phyloP scores from a whole-genome alignment of 1,284 basidiomycete species.

The Somion occarium region DNA sequence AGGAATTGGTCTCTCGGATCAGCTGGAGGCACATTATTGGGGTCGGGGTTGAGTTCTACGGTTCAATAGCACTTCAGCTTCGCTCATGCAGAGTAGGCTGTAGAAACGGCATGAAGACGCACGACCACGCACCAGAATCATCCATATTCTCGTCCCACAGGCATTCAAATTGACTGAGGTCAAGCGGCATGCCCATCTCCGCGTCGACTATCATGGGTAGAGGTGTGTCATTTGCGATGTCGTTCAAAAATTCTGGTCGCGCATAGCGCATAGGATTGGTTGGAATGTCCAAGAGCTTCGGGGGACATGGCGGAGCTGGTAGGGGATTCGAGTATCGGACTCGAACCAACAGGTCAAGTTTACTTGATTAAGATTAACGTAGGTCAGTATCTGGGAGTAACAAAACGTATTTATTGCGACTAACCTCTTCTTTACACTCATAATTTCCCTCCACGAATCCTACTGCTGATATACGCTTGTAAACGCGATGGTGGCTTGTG shows the following conservation, averaged over 20 bases:
- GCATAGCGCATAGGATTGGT: conserved; percentile 86
- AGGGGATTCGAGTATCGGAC: conserved; percentile 92
- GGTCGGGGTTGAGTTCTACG: conserved; percentile 66
- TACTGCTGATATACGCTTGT: too few species aligned
- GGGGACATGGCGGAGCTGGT: conserved; percentile 91
- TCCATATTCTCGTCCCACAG: conserved; percentile 77
- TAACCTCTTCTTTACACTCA: conserved; percentile 23
- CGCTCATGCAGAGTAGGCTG: neutral
- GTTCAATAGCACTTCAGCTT: neutral
- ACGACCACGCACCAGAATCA: conserved; percentile 52
- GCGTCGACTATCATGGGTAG: conserved; percentile 93
- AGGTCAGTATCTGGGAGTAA: neutral
- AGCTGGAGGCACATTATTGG: conserved; percentile 51
- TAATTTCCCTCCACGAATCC: too few species aligned
- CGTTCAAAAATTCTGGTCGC: conserved; percentile 76
- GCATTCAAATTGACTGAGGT: conserved; percentile 77
- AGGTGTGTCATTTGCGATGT: conserved; percentile 73
- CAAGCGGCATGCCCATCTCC: conserved; percentile 91
- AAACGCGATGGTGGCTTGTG: too few species aligned
- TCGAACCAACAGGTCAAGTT: conserved; percentile 85
- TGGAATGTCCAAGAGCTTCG: conserved; percentile 85
- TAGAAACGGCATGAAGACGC: neutral
- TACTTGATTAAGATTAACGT: conserved; percentile 33
- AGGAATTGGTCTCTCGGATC: conserved; percentile 73
- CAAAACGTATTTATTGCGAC: neutral